Conservation (phyloP, 768 basidiomycete genomes). For the Amanita brunnescens region DNA sequence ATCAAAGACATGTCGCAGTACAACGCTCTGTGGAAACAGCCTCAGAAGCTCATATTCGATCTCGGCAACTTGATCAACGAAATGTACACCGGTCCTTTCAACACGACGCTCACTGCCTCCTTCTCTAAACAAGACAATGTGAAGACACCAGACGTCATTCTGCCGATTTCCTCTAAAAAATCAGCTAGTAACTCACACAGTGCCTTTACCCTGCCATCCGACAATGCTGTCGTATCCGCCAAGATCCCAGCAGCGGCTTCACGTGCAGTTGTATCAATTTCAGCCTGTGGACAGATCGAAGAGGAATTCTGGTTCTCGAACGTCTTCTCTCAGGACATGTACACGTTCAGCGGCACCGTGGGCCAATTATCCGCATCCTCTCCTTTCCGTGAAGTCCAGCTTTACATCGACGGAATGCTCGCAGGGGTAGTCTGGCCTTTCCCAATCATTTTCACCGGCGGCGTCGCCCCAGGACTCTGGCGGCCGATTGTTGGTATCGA, state of each 20-base stretch:
- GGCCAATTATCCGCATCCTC: background rate
- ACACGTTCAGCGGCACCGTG: background rate
- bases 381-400: constrained; percentile 7
- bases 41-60: constrained; percentile 50
- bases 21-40: constrained; percentile 42
- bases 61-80: constrained; percentile 54
- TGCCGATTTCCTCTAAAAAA: background rate
- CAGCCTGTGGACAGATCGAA: background rate
- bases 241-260: background rate
- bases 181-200: background rate
- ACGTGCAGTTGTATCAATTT: constrained; percentile 2
- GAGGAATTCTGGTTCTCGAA: constrained; percentile 4
- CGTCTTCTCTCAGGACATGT: background rate
- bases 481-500: constrained; percentile 3
- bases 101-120: constrained; percentile 2
- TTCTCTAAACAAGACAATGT: constrained; percentile 1
- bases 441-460: constrained; percentile 5
- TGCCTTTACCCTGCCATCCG: background rate
- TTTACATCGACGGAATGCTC: constrained; percentile 3
- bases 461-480: constrained; percentile 2
- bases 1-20: constrained; percentile 54
- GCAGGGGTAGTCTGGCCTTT: constrained; percentile 6
- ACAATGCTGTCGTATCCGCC: background rate
- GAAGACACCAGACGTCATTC: constrained; percentile 1
- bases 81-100: constrained; percentile 53